Conservation (phyloP, 2,329 filamentous ascomycete genomes). For the Ophiosphaerella narmari region DNA sequence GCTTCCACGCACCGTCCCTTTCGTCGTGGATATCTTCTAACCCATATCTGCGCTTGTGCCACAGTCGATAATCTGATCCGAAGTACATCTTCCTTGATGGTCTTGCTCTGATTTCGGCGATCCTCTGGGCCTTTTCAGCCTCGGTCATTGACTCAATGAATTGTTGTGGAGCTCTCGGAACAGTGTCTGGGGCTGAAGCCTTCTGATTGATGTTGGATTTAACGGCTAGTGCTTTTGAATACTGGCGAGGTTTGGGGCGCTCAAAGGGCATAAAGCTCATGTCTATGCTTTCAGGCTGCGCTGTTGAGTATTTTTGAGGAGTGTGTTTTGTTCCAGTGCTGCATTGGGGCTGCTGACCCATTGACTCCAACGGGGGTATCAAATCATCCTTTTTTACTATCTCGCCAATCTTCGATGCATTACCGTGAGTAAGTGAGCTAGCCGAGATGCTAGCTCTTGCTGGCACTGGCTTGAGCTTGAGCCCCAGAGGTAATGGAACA, state of each 20-base stretch:
- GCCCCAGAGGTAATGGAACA: not conserved
- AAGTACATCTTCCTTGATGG: conserved; percentile 43
- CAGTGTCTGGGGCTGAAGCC: conserved; percentile 12
- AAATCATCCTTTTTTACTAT: no score
- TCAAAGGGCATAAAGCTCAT: conserved; percentile 6
- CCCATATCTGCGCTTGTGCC: conserved; percentile 14
- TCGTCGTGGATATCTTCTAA: conserved; percentile 24
- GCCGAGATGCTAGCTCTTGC: no score
- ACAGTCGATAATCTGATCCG: conserved; percentile 20
- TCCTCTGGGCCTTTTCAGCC: conserved; percentile 24
- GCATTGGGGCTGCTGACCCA: not conserved
- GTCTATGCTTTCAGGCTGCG: not conserved
- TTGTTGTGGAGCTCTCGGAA: conserved; percentile 3
- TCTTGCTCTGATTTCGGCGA: conserved; percentile 32
- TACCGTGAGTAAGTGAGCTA: no score
- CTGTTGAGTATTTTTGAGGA: no score
- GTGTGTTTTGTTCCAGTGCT: no score
- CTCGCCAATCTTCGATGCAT: no score
- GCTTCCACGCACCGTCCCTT: conserved; percentile 17
- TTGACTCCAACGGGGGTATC: no score
- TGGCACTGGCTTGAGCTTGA: no score
- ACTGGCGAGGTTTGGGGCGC: not conserved
- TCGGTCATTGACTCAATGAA: conserved; percentile 24
- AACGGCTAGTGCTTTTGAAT: not conserved
- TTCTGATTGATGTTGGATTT: conserved; percentile 1